Base-by-base conservation (phyloP, 2,329 filamentous ascomycete genomes). In the Tolypocladium pustulatum region DNA sequence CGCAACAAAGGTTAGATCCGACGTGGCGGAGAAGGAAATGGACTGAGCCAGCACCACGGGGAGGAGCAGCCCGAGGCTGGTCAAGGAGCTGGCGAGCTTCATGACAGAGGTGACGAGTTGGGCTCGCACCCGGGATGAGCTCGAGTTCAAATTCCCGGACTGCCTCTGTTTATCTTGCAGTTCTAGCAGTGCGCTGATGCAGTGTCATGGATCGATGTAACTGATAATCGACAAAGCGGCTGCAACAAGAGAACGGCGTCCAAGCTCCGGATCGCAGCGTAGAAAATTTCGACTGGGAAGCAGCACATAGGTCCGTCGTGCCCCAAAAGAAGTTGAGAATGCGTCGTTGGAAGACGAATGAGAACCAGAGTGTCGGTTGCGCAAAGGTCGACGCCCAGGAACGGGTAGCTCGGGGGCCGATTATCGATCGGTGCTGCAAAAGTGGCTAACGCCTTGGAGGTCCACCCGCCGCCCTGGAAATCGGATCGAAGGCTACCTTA, bases 1-100 rank as follows among this genome's bases (percentile, higher is more conserved):
- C 41, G 66, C 66, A 57, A 71, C 65, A 57, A 75, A 76, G 27
- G 70, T 71, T 36, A 76, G 66, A 9, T 69, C 69, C 15, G 69
- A 67, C 8, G 72, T 71, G 22, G 60, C 68, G 25, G 67, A 64
- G 59, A 71, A 68, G 30, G 67, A 66, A 36, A 73, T 69, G 32
- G 61, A 62, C 54, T 65, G 61, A 46, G 63, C 63, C 56, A 63
- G 57, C 52, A 67, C 58, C 49, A 62, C 61, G 52, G 70, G 58
- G 34, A 61, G 58, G 57, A 71, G 59, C 46, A 61, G 60, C 61
- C 65, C 60, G 51, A 70, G 53, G 58, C 62, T 60, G 38, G 53
- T 54, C n/a, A 57, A 52, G 25, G 15, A 49, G 25, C 7, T 10
- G 49, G 57, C 61, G 53, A 64, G 57, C 62, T 65, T 68, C 69